Evolutionary conservation across 129 eudicot genomes (phyloP).

Genomic region (Flaveria brownii): DNA sequence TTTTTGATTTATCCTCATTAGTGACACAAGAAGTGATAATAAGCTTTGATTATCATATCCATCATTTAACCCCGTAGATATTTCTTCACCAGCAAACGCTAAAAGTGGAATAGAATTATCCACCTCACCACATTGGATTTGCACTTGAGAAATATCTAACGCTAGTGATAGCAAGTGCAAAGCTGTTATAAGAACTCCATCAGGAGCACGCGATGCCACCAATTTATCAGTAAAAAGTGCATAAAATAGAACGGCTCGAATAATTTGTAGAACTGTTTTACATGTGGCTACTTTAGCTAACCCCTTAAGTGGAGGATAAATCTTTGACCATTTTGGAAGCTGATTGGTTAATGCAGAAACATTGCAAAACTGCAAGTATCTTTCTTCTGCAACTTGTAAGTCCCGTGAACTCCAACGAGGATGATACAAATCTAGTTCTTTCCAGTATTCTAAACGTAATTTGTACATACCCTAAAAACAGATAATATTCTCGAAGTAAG

Average conservation of each 20-base stretch:
- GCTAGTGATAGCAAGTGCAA: conserved; percentile 81
- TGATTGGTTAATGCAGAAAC: conserved; percentile 80
- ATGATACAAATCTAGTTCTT: conserved; percentile 90
- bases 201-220: conserved; percentile 78
- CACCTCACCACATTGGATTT: conserved; percentile 56
- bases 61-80: conserved; percentile 36
- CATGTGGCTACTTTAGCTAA: conserved; percentile 82
- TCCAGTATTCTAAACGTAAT: conserved; percentile 72
- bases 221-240: conserved; percentile 66
- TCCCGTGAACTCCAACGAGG: conserved; percentile 96
- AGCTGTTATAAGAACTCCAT: conserved; percentile 72
- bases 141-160: conserved; percentile 58
- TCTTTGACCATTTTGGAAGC: conserved; percentile 84
- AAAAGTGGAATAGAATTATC: conserved; percentile 57
- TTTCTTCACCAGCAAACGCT: conserved; percentile 78
- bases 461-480: conserved; percentile 81
- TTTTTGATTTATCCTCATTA: conserved; percentile 75
- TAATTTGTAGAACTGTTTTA: conserved; percentile 65
- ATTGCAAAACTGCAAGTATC: conserved; percentile 79
- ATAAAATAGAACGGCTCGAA: conserved; percentile 78
- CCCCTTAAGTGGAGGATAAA: conserved; percentile 73
- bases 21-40: conserved; percentile 80
- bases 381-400: conserved; percentile 91
- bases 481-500: conserved; percentile 10
- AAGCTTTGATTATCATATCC: conserved; percentile 65